These are phyloP conservation scores for Pachyrhizus erosus DNA, from an alignment of 306 rosid species.

Conservation along the genomic window DNA sequence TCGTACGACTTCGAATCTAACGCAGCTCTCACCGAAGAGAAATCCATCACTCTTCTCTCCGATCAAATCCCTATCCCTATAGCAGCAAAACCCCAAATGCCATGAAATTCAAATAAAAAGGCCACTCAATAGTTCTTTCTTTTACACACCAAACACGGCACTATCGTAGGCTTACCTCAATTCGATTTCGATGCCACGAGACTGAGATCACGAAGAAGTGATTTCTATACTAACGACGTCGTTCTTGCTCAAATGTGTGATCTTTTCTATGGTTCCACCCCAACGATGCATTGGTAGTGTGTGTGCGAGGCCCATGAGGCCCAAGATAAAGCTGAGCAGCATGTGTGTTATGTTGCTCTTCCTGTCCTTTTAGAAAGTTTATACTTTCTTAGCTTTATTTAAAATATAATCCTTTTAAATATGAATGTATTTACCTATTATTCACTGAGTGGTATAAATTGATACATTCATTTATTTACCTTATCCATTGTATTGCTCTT, in stretches of 20 bases:
- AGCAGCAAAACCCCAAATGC: neutral
- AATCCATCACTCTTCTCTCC: slow-evolving; percentile 56
- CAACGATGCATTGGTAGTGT: neutral
- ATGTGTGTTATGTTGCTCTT: no score
- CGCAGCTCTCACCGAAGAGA: slow-evolving; percentile 54
- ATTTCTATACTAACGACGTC: neutral
- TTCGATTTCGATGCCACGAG: slow-evolving; percentile 11
- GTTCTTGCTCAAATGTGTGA: neutral
- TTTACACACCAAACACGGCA: neutral
- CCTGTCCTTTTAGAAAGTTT: no score
- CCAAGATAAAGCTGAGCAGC: neutral
- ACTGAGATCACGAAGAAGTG: neutral
- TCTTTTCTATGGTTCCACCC: neutral
- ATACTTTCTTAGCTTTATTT: no score
- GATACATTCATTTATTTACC: no score
- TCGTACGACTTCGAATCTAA: slow-evolving; percentile 68
- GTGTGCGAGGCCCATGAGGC: neutral
- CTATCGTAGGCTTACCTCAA: slow-evolving; percentile 8
- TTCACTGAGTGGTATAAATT: no score
- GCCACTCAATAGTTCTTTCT: no score
- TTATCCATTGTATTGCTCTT: no score
- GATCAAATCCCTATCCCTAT: slow-evolving; percentile 6
- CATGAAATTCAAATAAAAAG: neutral
- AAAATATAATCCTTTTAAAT: no score
- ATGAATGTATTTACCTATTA: no score